Evolutionary conservation across 1,284 basidiomycete species (phyloP).

Genomic region (Leccinum huronense): DNA sequence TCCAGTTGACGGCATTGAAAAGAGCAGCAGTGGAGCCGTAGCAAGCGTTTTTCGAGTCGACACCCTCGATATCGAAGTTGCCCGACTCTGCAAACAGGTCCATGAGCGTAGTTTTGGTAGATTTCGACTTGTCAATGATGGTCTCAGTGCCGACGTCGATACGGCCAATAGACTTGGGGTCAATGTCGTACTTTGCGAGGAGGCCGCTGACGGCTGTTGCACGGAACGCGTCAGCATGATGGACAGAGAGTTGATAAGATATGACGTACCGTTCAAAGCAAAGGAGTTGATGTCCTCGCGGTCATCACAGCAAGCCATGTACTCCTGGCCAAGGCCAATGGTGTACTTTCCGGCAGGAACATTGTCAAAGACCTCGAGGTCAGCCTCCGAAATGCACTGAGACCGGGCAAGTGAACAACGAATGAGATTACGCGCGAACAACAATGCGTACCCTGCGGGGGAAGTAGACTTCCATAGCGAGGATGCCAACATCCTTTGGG

Average conservation of each 20-base stretch:
- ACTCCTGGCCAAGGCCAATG: conserved; percentile 98
- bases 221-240: conserved; percentile 9
- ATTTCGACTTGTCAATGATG: conserved; percentile 99
- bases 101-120: conserved; percentile 98
- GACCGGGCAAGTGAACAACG: conserved; percentile 11
- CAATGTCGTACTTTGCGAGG: conserved; percentile 93
- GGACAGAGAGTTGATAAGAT: neutral
- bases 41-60: conserved; percentile 99
- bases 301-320: conserved; percentile 98
- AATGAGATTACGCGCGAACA: conserved; percentile 23
- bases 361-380: conserved; percentile 93
- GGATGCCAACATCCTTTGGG: conserved; percentile 90
- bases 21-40: conserved; percentile 98
- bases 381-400: conserved; percentile 87
- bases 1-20: conserved; percentile 98
- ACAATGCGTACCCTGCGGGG: conserved; percentile 72
- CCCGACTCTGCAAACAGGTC: conserved; percentile 91
- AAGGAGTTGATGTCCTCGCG: conserved; percentile 99
- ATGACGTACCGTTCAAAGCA: conserved; percentile 72
- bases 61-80: conserved; percentile 97
- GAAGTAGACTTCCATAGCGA: conserved; percentile 93
- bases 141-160: conserved; percentile 99
- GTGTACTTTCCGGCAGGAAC: conserved; percentile 88
- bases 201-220: conserved; percentile 76
- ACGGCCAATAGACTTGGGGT: conserved; percentile 94